Percentiles rank a stretch among this genome's conserved stretches.
phyloP scores from a whole-genome alignment of 176 grass and related monocot species.

The Phragmites australis region DNA sequence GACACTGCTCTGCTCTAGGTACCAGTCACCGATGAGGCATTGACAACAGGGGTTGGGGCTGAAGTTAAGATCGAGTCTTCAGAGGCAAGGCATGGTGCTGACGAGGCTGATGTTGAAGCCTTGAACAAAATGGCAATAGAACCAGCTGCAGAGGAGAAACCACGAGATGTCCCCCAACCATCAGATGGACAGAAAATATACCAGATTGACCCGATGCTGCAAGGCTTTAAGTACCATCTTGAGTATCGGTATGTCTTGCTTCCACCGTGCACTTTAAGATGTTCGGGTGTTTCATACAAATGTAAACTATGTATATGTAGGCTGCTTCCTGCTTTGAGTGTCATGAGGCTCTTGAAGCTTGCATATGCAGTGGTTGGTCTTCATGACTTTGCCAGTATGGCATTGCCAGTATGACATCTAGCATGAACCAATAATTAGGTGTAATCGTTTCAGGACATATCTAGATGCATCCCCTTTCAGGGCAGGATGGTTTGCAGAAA shows the following conservation, averaged over 20 bases:
- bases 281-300: neutral
- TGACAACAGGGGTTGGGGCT: conserved; percentile 15
- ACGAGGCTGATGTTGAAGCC: conserved; percentile 19
- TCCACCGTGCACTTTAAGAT: conserved; percentile 3
- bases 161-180: conserved; percentile 47
- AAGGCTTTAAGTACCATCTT: conserved; percentile 65
- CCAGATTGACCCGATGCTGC: conserved; percentile 61
- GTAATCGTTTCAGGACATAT: too few species aligned
- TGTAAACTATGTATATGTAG: conserved; percentile 7
- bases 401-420: neutral
- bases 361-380: neutral
- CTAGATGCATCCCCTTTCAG: neutral
- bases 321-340: neutral
- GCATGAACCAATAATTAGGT: neutral
- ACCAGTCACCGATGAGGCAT: conserved; percentile 38
- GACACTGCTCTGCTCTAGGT: conserved; percentile 42
- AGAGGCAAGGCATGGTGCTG: conserved; percentile 1
- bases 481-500: neutral
- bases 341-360: neutral
- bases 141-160: conserved; percentile 38
- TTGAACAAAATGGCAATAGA: conserved; percentile 26
- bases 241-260: conserved; percentile 63
- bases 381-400: neutral
- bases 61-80: conserved; percentile 30
- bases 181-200: conserved; percentile 71